Evolutionary conservation across 23 red algal genomes (phyloP), one percentile per base, ranked within the genome.

Genomic region (Gracilaria vermiculophylla): DNA sequence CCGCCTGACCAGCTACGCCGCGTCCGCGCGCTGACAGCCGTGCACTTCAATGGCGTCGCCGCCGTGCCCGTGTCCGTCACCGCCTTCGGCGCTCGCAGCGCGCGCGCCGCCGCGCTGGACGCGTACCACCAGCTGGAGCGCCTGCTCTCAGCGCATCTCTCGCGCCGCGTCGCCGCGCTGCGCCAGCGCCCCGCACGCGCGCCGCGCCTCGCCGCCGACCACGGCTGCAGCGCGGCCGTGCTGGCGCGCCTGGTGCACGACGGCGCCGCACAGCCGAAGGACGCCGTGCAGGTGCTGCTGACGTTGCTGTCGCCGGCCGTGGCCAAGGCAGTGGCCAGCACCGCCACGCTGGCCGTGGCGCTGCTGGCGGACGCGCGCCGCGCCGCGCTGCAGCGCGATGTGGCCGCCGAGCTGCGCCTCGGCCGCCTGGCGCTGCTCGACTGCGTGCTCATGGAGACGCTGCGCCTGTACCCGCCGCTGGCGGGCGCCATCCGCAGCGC

Each of bases 231-330:
- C 41, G 73, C 28, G 25, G 23, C 16, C 12, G 52, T 52, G 52
- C 5, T 56, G 45, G 73, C 73, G 48, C 32, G 32, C 1, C 9
- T 53, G 24, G 73, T 76, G 40, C 42, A 13, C 8, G 8, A 23
- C 25, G 70, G 70, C 36, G 21, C 9, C 19, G 79, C 32, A 29
- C 43, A 9, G 39, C 16, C 5, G 23, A 37, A 52, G 5, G 36
- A 85, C 58, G 58, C 25, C 1, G 64, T 71, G 60, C 61, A 85
- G 47, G 48, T 71, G 35, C 23, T 85, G 32, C 62, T 85, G 42
- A 44, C 58, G 36, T 61, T 85, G 58, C 58, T 85, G 80, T 85
- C 80, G 60, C 39, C 53, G 80, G 80, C 64, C 43, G 58, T 85
- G 29, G 44, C 80, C 11, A 85, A 85, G 61, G 57, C 80, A 15